Base-by-base conservation (phyloP, 371 early-diverging fungal species). In the Lichtheimia ramosa region DNA sequence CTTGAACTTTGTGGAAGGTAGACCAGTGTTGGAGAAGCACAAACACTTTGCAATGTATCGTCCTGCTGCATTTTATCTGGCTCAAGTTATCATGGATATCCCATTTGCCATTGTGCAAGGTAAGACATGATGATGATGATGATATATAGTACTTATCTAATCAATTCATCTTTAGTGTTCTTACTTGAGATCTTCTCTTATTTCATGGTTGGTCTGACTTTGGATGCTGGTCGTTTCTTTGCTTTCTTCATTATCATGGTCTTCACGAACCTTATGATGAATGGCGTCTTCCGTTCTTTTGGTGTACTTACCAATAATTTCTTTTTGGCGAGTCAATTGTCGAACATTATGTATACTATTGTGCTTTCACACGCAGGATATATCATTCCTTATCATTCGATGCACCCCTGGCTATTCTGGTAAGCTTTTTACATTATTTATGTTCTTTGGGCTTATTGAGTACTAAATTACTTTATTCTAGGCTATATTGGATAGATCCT, bases 11-110 rank as follows among this genome's bases (percentile, higher is more conserved):
- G 58, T 85, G 53, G 73, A 70, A 27, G 87, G 85, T 24, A 82
- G 89, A 6, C 83, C 81, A 8, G 68, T 88, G 28, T 56, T 89
- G 5, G 84, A 87, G 63, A 90, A 88, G 58, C 89, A 89, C 69
- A 86, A 86, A 58, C 81, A 77, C 15, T 82, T 75, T 64, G 89
- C 87, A 2, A 63, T 90, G 53, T 88, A 87, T 61, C 77, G 83
- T 16, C 86, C 90, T 1, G 79, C 84, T 0, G 84, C 88, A 0
- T 78, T 76, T 56, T 85, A 83, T 34, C 27, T 89, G 25, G 81
- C 87, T 4, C 83, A 87, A 66, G 77, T 82, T n/a, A 57, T 78
- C 25, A 58, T 76, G 69, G 77, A 73, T 56, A 49, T 79, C 14
- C 79, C 66, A 1, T 66, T 63, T n/a, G 72, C 68, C 1, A 16